These are phyloP conservation scores for Centrapalus pauciflorus DNA, from an alignment of 129 eudicot genomes.

Conservation along the genomic window DNA sequence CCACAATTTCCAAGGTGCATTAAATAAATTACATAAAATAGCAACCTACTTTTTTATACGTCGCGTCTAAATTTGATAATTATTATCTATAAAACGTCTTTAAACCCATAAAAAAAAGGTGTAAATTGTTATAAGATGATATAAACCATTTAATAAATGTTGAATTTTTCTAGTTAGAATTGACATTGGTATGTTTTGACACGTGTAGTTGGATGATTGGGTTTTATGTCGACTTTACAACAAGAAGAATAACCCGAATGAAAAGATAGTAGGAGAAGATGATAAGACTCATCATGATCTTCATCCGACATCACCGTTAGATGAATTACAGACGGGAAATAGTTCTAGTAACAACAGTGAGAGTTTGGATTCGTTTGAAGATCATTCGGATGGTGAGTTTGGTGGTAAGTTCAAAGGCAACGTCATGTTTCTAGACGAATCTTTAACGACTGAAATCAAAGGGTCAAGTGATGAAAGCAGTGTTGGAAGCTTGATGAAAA, in stretches of 20 bases:
- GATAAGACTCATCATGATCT: background rate
- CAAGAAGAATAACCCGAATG: constrained; percentile 29
- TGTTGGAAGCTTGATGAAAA: constrained; percentile 3
- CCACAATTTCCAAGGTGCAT: constrained; percentile 16
- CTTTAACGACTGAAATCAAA: background rate
- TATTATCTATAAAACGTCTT: too few species aligned
- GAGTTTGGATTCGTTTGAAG: constrained; percentile 17
- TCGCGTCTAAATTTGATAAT: too few species aligned
- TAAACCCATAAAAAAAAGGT: too few species aligned
- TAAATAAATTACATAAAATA: too few species aligned
- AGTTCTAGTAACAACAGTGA: constrained; percentile 21
- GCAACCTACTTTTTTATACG: too few species aligned
- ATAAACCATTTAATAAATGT: too few species aligned
- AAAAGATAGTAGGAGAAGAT: constrained; percentile 6
- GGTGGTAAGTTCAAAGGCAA: constrained; percentile 17
- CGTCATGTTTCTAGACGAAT: background rate
- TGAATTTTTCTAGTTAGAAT: too few species aligned
- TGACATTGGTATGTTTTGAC: background rate
- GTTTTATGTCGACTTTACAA: constrained; percentile 34
- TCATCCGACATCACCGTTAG: constrained; percentile 4
- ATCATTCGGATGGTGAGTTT: constrained; percentile 25
- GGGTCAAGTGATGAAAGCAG: background rate
- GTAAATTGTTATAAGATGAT: too few species aligned
- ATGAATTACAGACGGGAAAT: background rate
- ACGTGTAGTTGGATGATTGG: constrained; percentile 33